These are phyloP conservation scores for Neopestalotiopsis sp. DNA, from an alignment of 2,329 filamentous ascomycete species.

Conservation along the genomic window DNA sequence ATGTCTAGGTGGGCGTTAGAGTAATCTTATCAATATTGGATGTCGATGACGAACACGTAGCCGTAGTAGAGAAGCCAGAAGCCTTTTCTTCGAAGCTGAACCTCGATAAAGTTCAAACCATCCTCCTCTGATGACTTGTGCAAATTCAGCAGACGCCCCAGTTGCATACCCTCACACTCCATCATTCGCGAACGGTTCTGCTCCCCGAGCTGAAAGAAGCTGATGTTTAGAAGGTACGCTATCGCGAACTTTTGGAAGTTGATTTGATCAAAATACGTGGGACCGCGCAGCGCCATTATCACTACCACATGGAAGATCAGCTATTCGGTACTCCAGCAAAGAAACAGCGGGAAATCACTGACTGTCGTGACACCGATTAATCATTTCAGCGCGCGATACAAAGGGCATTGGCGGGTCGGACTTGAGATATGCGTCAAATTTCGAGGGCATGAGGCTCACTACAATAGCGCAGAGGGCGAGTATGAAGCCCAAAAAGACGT, in stretches of 20 bases:
- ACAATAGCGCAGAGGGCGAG: constrained; percentile 3
- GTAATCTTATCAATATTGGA: no score
- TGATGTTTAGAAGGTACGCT: constrained; percentile 2
- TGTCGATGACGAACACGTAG: not conserved
- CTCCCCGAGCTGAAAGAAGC: constrained; percentile 13
- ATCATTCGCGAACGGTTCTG: constrained; percentile 13
- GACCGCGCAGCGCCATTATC: constrained; percentile 7
- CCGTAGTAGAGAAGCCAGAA: constrained; percentile 15
- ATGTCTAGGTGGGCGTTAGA: not conserved
- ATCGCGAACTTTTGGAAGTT: constrained; percentile 13
- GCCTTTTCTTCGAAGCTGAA: constrained; percentile 12
- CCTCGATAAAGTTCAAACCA: constrained; percentile 10
- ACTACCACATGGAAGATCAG: not conserved
- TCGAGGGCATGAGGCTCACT: constrained; percentile 1
- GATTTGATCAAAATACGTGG: constrained; percentile 11
- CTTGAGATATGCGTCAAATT: not conserved
- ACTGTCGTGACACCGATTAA: constrained; percentile 4
- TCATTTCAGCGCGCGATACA: not conserved
- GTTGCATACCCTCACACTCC: constrained; percentile 8
- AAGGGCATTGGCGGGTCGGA: not conserved
- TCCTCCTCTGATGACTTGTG: constrained; percentile 6
- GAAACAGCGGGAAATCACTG: not conserved
- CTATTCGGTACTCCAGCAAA: not conserved
- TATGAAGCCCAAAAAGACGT: constrained; percentile 8
- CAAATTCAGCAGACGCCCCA: constrained; percentile 11